Base-by-base conservation (phyloP, 768 basidiomycete genomes). In the Termitomyces sp. region DNA sequence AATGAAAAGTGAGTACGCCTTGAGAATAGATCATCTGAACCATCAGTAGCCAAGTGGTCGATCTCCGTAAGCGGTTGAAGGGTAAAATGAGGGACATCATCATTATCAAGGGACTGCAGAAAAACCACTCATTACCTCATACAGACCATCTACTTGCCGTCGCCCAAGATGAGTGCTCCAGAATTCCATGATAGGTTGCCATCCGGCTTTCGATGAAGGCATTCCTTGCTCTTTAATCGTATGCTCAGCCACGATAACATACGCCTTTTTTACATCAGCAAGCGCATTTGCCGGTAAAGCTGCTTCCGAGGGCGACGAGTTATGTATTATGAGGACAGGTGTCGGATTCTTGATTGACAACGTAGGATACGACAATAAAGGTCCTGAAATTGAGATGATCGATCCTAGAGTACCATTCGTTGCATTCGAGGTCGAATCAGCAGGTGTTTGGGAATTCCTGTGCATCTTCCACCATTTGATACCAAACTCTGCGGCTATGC, bases 111-210 rank as follows among this genome's bases (percentile, higher is more conserved):
- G n/a, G 30, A 43, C 26, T 33, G 53, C 18, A 9, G 50, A n/a
- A 30, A 35, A 20, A 13, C 79, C 78, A 54, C 73, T 80, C 79
- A 87, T 80, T 9, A 93, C 85, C 62, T 91, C 87, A 59, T 88
- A 89, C 59, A 89, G 65, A 10, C 85, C 88, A 5, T 85, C 81
- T 10, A 74, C 77, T 63, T 79, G 79, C 66, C 88, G 80, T 61
- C 76, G 79, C 1, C 73, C 75, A 18, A 95, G 73, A 43, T 72
- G 71, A 67, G 86, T 82, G 64, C 91, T 89, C 93, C 93, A 95
- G 71, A 94, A 93, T 59, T 79, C 75, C 90, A 96, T 94, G 49
- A 95, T 81, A 1, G 86, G 85, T 66, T 84, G 81, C 92, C 91
- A 95, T 66, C 94, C 91, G 12, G 84, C 83, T 64, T 75, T 82